Conservation (phyloP, 108 stramenopile genomes). For the Conticribra guillardii region DNA sequence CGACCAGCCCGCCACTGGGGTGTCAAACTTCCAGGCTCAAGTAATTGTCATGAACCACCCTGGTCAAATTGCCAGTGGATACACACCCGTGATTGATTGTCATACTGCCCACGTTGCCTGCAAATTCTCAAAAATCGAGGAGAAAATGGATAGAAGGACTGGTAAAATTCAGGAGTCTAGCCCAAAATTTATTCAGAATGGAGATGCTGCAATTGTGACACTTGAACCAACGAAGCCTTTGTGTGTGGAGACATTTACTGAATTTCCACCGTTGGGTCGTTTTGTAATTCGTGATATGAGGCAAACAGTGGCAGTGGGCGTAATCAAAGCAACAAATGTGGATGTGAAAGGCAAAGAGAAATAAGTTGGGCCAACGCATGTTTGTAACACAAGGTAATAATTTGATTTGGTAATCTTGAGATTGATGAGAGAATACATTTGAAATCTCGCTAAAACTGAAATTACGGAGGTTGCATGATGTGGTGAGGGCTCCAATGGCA, state of each 20-base stretch:
- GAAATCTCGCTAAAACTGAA: no score
- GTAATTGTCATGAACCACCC: slow-evolving; percentile 92
- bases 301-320: slow-evolving; percentile 95
- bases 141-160: slow-evolving; percentile 84
- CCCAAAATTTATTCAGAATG: slow-evolving; percentile 87
- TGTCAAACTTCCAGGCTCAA: slow-evolving; percentile 77
- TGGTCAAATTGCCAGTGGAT: slow-evolving; percentile 77
- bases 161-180: slow-evolving; percentile 80
- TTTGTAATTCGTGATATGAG: slow-evolving; percentile 95
- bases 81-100: slow-evolving; percentile 94
- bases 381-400: no score
- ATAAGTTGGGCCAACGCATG: no score
- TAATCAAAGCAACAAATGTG: slow-evolving; percentile 77
- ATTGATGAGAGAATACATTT: no score
- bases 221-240: slow-evolving; percentile 83
- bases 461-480: no score
- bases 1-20: slow-evolving; percentile 74
- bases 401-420: no score
- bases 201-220: slow-evolving; percentile 72
- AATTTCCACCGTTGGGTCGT: slow-evolving; percentile 96
- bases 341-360: neutral
- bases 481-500: no score
- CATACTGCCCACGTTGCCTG: slow-evolving; percentile 97
- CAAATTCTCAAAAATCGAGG: slow-evolving; percentile 77
- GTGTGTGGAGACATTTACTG: slow-evolving; percentile 91